These are phyloP conservation scores for Pseudoneurospora amorphoporcata DNA, from an alignment of 495 filamentous ascomycete genomes.

Conservation along the genomic window DNA sequence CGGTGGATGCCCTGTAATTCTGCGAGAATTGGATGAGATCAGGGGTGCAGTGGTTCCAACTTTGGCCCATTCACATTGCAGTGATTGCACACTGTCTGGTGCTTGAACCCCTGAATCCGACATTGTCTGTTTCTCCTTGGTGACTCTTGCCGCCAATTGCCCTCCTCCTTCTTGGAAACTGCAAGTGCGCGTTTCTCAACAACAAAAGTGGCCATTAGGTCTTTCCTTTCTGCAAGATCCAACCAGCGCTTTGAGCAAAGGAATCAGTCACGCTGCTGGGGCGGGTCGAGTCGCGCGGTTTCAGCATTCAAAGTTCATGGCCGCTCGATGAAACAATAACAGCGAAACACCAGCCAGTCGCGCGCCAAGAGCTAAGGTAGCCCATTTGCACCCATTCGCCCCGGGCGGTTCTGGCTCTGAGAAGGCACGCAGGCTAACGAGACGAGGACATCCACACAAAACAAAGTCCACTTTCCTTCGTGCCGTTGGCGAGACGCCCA, in stretches of 20 bases:
- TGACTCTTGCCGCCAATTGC: background rate
- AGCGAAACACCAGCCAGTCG: slow-evolving; percentile 9
- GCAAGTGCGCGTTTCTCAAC: background rate
- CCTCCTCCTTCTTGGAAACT: background rate
- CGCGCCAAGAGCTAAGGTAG: slow-evolving; percentile 11
- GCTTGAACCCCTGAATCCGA: background rate
- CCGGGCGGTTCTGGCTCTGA: background rate
- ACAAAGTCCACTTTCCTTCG: background rate
- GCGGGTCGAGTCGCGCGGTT: slow-evolving; percentile 15
- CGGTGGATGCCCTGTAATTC: background rate
- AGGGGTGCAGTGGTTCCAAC: background rate
- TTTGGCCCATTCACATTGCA: background rate
- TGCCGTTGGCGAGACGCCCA: background rate
- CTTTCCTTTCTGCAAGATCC: background rate
- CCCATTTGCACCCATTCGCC: slow-evolving; percentile 5
- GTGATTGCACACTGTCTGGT: background rate
- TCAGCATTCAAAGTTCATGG: slow-evolving; percentile 10
- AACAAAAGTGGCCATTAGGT: background rate
- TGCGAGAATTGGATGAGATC: background rate
- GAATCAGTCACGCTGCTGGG: slow-evolving; percentile 1
- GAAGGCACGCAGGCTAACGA: background rate
- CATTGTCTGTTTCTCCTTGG: background rate
- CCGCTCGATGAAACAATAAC: slow-evolving; percentile 20
- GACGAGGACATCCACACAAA: background rate
- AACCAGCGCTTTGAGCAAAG: background rate